Evolutionary conservation across 2,329 filamentous ascomycete genomes (phyloP), one percentile per base, ranked within the genome.

Genomic region (Aspergillus pseudoterreus): DNA sequence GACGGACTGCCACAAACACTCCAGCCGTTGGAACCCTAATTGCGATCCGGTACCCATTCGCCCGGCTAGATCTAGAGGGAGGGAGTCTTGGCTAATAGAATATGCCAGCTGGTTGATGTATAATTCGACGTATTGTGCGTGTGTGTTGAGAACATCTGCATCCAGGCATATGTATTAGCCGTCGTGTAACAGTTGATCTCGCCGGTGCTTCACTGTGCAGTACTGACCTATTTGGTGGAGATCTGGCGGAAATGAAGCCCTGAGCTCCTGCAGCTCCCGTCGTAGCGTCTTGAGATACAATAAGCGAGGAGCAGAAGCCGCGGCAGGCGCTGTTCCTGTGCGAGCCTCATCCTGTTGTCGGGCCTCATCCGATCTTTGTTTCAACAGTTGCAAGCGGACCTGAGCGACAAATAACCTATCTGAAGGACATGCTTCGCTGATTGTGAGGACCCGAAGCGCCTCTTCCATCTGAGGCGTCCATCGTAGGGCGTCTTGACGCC

Each of bases 381-480:
- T 64, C 4, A 74, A 46, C 10, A 70, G 47, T 41, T 74, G 71
- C 51, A 75, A 52, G 30, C 66, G 71, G 8, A 73, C 64, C 57
- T 74, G 72, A 24, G 61, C 52, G 8, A 62, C 61, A 41, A 75
- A 67, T 9, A 57, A 22, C 10, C 58, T 55, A 54, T 74, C 71
- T 1, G 58, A 52, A 4, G 60, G 55, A 32, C 57, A 68, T 21
- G 57, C 41, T 3, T 61, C 59, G 49, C 50, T 68, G 2, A 52
- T 53, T 38, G 53, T 52, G 5, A 73, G 59, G 15, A 63, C 47
- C 38, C 45, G 58, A 46, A 73, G 64, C 2, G 63, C 63, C 32
- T 71, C 65, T 52, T 72, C 71, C 70, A 74, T 72, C 47, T 68
- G 65, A n/a, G 66, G 56, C 3, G 68, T 70, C 71, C 71, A 73